phyloP scores from a whole-genome alignment of 2,329 filamentous ascomycete species.

The Onygenales sp. region DNA sequence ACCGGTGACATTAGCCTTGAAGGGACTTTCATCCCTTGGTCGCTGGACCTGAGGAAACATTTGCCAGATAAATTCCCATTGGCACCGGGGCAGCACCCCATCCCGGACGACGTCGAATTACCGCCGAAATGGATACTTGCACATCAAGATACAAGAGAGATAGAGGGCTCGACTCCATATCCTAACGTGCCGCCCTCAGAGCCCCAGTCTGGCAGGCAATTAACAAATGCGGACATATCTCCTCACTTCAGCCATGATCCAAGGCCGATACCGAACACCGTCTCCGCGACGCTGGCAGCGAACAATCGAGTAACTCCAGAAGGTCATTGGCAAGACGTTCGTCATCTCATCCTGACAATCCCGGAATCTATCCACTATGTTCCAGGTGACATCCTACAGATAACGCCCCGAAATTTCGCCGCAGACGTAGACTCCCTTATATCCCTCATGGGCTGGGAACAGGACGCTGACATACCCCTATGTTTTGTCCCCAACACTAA shows the following conservation, averaged over 20 bases:
- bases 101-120: slow-evolving; percentile 64
- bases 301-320: slow-evolving; percentile 67
- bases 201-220: neutral
- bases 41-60: slow-evolving; percentile 54
- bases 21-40: slow-evolving; percentile 72
- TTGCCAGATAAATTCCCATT: slow-evolving; percentile 62
- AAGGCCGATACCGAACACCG: slow-evolving; percentile 50
- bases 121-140: slow-evolving; percentile 61
- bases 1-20: slow-evolving; percentile 52
- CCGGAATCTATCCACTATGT: slow-evolving; percentile 38
- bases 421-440: slow-evolving; percentile 72
- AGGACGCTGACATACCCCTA: slow-evolving; percentile 62
- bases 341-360: slow-evolving; percentile 57
- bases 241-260: slow-evolving; percentile 23
- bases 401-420: slow-evolving; percentile 82
- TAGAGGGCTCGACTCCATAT: slow-evolving; percentile 3
- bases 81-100: slow-evolving; percentile 55
- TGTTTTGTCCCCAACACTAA: slow-evolving; percentile 33
- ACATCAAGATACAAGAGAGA: neutral
- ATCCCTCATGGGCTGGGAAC: slow-evolving; percentile 66
- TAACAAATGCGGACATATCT: slow-evolving; percentile 2
- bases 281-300: slow-evolving; percentile 48
- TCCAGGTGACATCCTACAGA: slow-evolving; percentile 70
- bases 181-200: slow-evolving; percentile 2
- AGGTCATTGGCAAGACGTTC: slow-evolving; percentile 88